Evolutionary conservation across 495 filamentous ascomycete genomes (phyloP).

Genomic region (Chaetomidium leptoderma): DNA sequence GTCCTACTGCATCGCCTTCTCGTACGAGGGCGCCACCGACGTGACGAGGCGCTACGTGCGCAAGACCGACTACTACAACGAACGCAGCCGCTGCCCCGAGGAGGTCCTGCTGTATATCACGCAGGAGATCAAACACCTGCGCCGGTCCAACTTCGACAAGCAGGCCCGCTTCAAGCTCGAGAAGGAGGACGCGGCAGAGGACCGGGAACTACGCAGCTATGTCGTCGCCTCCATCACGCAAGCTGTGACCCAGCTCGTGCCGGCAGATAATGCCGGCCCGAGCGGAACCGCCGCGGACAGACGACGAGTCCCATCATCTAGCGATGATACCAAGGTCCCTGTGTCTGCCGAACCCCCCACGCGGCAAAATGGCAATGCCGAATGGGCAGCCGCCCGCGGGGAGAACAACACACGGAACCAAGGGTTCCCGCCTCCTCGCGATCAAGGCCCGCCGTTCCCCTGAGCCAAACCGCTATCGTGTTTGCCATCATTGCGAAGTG

Average conservation of each 20-base stretch:
- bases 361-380: constrained; percentile 57
- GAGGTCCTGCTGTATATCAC: constrained; percentile 84
- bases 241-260: constrained; percentile 46
- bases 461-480: constrained; percentile 8
- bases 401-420: constrained; percentile 47
- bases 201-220: constrained; percentile 71
- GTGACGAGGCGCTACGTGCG: constrained; percentile 95
- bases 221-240: constrained; percentile 68
- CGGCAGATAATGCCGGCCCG: constrained; percentile 26
- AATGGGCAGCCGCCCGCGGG: constrained; percentile 60
- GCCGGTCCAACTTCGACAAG: constrained; percentile 73
- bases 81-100: constrained; percentile 73
- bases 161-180: constrained; percentile 74
- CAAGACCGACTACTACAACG: constrained; percentile 65
- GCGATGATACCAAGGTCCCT: constrained; percentile 48
- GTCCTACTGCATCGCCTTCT: constrained; percentile 96
- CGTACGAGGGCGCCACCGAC: constrained; percentile 89
- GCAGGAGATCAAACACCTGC: constrained; percentile 79
- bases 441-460: constrained; percentile 30
- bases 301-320: constrained; percentile 21
- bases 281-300: constrained; percentile 19
- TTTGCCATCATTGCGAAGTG: background rate
- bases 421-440: constrained; percentile 35
- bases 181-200: constrained; percentile 85
- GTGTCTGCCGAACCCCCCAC: constrained; percentile 46